Percentiles rank a stretch among this genome's conserved stretches.
phyloP scores from a whole-genome alignment of 805 yeast genomes.

The Candida pseudoglaebosa region DNA sequence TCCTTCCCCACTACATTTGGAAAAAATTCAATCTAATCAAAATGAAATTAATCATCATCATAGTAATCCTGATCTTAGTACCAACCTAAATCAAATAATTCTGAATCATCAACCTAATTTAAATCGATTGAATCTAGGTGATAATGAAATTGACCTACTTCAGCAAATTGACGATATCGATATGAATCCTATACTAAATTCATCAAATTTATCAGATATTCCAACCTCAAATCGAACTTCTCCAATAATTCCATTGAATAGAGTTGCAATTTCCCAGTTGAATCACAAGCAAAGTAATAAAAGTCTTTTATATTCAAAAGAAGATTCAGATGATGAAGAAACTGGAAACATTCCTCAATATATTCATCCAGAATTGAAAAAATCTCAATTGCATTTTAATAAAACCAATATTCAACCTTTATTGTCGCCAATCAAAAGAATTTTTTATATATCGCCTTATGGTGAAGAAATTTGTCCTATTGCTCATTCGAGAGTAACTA shows the following conservation, averaged over 20 bases:
- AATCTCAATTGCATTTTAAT: constrained; percentile 70
- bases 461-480: constrained; percentile 82
- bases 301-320: neutral
- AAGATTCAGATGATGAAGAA: constrained; percentile 29
- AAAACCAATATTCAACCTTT: constrained; percentile 57
- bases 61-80: no score
- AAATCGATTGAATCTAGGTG: no score
- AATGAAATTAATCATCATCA: no score
- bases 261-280: constrained; percentile 2
- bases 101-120: no score
- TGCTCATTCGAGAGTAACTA: constrained; percentile 60
- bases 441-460: constrained; percentile 79
- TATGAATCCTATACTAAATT: neutral
- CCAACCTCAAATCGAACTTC: neutral
- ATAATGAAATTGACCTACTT: no score
- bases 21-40: constrained; percentile 2
- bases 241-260: neutral
- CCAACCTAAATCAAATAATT: no score
- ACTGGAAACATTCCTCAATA: constrained; percentile 67
- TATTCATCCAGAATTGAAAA: constrained; percentile 72
- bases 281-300: constrained; percentile 1
- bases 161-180: neutral
- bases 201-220: neutral
- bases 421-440: constrained; percentile 67
- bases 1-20: constrained; percentile 16